These are phyloP conservation scores for Leccinum uliginosum DNA, from an alignment of 768 basidiomycete species.

Conservation along the genomic window DNA sequence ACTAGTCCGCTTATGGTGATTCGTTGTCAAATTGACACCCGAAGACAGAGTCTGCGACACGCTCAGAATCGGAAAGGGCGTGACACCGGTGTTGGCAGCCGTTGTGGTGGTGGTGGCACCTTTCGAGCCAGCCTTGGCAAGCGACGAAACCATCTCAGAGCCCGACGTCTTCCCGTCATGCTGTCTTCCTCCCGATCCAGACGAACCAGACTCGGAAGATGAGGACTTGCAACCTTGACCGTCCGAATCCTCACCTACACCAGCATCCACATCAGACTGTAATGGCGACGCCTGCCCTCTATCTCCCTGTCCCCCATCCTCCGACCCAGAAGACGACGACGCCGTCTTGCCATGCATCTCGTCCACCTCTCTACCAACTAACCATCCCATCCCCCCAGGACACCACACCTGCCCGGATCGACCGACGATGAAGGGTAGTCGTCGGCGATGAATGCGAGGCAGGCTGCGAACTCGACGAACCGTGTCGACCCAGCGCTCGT, in stretches of 20 bases:
- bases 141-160: neutral
- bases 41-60: slow-evolving; percentile 5
- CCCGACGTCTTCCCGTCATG: neutral
- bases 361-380: slow-evolving; percentile 12
- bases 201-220: neutral
- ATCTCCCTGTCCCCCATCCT: slow-evolving; percentile 1
- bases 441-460: slow-evolving; percentile 6
- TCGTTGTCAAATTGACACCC: neutral
- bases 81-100: neutral
- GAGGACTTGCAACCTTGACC: neutral
- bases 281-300: neutral
- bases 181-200: slow-evolving; percentile 2
- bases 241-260: slow-evolving; percentile 1
- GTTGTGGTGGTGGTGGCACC: neutral
- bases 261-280: neutral
- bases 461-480: slow-evolving; percentile 8
- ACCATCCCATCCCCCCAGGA: slow-evolving; percentile 10
- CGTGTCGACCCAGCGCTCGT: slow-evolving; percentile 1
- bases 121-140: neutral
- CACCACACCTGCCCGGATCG: slow-evolving; percentile 16
- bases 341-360: neutral
- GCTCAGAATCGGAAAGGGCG: slow-evolving; percentile 21
- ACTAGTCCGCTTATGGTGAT: neutral
- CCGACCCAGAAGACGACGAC: neutral
- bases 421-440: slow-evolving; percentile 13